Conservation (phyloP, 352 stramenopile genomes). For the Pythium angustatum region DNA sequence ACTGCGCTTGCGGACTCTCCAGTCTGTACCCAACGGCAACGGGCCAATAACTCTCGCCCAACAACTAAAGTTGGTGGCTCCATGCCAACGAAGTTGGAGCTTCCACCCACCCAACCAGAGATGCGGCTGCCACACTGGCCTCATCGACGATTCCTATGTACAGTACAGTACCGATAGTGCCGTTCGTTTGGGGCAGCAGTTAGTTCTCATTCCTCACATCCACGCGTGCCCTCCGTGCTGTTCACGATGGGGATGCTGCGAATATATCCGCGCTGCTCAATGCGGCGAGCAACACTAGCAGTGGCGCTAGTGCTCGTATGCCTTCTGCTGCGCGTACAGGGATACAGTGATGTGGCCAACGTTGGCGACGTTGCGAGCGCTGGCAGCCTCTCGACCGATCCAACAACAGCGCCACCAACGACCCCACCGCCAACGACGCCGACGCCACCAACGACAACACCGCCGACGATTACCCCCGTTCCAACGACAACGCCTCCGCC, state of each 20-base stretch:
- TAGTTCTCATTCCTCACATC: too few species aligned
- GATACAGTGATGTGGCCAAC: not conserved
- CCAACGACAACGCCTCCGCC: not conserved
- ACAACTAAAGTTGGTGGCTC: not conserved
- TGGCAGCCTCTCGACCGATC: not conserved
- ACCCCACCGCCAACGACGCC: not conserved
- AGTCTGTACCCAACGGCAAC: not conserved
- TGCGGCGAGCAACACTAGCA: not conserved
- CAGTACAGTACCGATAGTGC: too few species aligned
- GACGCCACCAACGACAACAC: not conserved
- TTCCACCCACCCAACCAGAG: not conserved
- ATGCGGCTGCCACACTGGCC: not conserved
- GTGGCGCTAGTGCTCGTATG: not conserved
- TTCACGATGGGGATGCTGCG: too few species aligned
- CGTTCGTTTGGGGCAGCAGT: too few species aligned
- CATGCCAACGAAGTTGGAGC: too few species aligned
- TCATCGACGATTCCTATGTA: too few species aligned
- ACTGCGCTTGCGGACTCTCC: not conserved
- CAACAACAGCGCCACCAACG: not conserved
- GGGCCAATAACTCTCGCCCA: not conserved
- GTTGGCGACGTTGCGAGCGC: not conserved
- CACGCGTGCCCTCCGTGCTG: too few species aligned
- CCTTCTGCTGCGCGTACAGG: not conserved
- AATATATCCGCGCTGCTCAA: too few species aligned
- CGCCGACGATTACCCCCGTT: conserved; percentile 1